Evolutionary conservation across 2,329 filamentous ascomycete genomes (phyloP).

Genomic region (Huntiella bhutanensis): DNA sequence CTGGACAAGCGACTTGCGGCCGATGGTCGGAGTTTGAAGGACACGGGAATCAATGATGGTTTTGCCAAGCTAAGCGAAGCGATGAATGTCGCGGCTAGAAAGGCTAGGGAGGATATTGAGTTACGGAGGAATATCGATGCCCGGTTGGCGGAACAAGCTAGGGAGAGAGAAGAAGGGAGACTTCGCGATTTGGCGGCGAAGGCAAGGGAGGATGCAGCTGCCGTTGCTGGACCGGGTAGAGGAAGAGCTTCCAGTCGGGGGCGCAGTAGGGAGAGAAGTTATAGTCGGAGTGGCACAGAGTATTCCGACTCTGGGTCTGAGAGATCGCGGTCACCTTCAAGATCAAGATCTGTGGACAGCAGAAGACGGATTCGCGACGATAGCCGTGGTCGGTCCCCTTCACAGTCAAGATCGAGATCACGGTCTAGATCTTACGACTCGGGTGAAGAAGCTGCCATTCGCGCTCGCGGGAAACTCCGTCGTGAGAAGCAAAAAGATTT

Average conservation of each 20-base stretch:
- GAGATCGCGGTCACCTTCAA: not conserved
- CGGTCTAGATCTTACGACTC: constrained; percentile 26
- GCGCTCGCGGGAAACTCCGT: constrained; percentile 59
- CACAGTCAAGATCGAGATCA: constrained; percentile 26
- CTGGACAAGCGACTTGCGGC: constrained; percentile 89
- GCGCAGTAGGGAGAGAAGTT: not conserved
- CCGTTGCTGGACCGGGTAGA: constrained; percentile 10
- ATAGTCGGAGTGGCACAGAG: not conserved
- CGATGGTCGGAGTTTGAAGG: constrained; percentile 77
- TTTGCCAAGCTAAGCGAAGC: constrained; percentile 94
- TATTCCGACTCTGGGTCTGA: not conserved
- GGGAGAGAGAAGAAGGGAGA: constrained; percentile 81
- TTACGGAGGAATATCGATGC: constrained; percentile 91
- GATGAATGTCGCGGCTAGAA: constrained; percentile 80
- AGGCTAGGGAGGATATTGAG: constrained; percentile 87
- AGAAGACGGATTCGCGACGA: not conserved
- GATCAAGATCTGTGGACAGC: not conserved
- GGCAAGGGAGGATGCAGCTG: constrained; percentile 63
- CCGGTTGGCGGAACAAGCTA: constrained; percentile 88
- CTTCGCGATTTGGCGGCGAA: constrained; percentile 76
- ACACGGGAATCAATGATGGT: constrained; percentile 94
- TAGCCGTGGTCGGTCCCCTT: not conserved
- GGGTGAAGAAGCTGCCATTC: constrained; percentile 48
- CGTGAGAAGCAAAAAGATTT: constrained; percentile 64
- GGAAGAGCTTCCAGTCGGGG: not conserved